Conservation (phyloP, 306 rosid species). For the Prunus fruticosa region DNA sequence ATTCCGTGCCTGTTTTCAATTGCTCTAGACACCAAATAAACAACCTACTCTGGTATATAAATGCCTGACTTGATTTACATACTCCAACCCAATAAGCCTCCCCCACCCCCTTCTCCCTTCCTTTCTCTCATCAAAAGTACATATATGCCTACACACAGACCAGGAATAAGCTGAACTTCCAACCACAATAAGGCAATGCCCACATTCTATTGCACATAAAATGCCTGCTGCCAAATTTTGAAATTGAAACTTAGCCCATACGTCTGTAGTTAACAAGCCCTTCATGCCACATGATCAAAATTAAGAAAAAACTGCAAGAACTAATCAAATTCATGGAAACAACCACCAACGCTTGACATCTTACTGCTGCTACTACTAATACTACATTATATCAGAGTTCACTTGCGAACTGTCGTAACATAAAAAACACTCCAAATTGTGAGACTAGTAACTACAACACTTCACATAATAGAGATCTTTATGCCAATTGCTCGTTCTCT, state of each 20-base stretch:
- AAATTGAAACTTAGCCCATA: neutral
- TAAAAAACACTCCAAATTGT: neutral
- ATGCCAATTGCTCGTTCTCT: neutral
- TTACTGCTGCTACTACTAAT: neutral
- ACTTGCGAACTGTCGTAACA: neutral
- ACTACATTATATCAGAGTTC: neutral
- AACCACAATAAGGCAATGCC: neutral
- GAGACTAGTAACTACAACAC: neutral
- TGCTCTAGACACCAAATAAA: neutral
- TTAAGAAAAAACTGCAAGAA: neutral
- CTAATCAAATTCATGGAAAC: neutral
- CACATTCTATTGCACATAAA: neutral
- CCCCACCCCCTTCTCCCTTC: neutral
- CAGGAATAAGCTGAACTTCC: neutral
- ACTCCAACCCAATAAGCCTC: neutral
- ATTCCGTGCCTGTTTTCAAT: neutral
- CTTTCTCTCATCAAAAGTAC: neutral
- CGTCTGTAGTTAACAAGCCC: neutral
- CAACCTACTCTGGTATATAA: neutral
- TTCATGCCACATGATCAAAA: neutral
- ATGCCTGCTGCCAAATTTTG: neutral
- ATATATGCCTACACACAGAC: neutral
- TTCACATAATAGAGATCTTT: neutral
- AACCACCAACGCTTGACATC: neutral
- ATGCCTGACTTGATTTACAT: neutral